Percentiles rank a stretch among this genome's conserved stretches.
These are phyloP conservation scores for Alternaria triticina DNA, from an alignment of 2,329 filamentous ascomycete genomes.

Conservation along the genomic window DNA sequence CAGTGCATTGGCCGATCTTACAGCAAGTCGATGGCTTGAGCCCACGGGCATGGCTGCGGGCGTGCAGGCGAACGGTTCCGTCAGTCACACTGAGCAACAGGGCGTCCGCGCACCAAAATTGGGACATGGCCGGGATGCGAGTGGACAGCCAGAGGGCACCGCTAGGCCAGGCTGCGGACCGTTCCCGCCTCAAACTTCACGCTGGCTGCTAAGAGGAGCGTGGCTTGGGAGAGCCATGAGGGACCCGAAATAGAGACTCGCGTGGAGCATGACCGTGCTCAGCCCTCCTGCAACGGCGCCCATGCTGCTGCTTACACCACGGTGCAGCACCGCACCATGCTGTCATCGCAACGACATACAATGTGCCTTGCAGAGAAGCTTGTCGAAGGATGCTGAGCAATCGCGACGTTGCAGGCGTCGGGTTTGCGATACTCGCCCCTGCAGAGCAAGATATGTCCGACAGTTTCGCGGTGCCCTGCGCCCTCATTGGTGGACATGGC, in stretches of 20 bases:
- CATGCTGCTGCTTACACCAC: slow-evolving; percentile 34
- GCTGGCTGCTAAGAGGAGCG: slow-evolving; percentile 39
- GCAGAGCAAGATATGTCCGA: slow-evolving; percentile 18
- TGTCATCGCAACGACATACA: slow-evolving; percentile 20
- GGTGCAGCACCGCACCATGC: slow-evolving; percentile 28
- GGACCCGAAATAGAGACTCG: slow-evolving; percentile 40
- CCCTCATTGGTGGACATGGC: slow-evolving; percentile 24
- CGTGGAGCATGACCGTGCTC: slow-evolving; percentile 32
- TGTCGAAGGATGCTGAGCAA: slow-evolving; percentile 9
- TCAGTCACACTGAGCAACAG: slow-evolving; percentile 35
- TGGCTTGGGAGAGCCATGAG: slow-evolving; percentile 35
- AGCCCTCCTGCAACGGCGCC: slow-evolving; percentile 39
- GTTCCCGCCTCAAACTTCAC: slow-evolving; percentile 44
- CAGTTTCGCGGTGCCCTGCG: slow-evolving; percentile 6
- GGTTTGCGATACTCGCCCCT: slow-evolving; percentile 21
- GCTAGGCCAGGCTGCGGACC: slow-evolving; percentile 47
- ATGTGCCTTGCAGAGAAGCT: slow-evolving; percentile 8
- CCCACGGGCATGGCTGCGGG: slow-evolving; percentile 43
- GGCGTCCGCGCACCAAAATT: slow-evolving; percentile 41
- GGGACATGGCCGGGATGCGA: slow-evolving; percentile 29
- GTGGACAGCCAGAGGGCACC: slow-evolving; percentile 21
- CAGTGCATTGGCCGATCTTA: slow-evolving; percentile 33
- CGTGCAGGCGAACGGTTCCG: slow-evolving; percentile 46
- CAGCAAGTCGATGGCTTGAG: slow-evolving; percentile 37
- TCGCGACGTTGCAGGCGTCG: slow-evolving; percentile 1